These are phyloP conservation scores for Vanilla planifolia DNA, from an alignment of 106 monocot species.

Conservation along the genomic window DNA sequence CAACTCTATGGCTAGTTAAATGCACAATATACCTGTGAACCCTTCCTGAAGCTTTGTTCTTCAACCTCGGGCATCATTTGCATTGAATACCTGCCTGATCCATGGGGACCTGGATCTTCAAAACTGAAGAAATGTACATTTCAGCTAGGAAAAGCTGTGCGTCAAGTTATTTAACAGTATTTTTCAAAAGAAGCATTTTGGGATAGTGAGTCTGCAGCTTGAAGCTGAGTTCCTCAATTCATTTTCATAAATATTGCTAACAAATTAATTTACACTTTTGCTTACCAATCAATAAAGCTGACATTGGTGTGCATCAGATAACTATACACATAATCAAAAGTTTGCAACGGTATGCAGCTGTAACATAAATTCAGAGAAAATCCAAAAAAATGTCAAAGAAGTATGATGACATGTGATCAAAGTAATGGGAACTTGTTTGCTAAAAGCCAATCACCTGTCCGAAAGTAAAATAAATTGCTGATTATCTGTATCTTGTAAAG, in stretches of 20 bases:
- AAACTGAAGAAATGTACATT: slow-evolving; percentile 33
- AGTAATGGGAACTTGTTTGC: neutral
- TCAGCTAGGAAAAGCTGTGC: slow-evolving; percentile 2
- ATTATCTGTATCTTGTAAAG: slow-evolving; percentile 59
- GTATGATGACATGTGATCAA: neutral
- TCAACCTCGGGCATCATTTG: slow-evolving; percentile 73
- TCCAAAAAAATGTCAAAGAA: neutral
- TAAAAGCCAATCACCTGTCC: slow-evolving; percentile 42
- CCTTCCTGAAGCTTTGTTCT: slow-evolving; percentile 55
- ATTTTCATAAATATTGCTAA: neutral
- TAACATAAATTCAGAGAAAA: slow-evolving; percentile 6
- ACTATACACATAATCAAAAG: slow-evolving; percentile 61
- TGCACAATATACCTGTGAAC: slow-evolving; percentile 44
- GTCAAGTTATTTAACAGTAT: too few relatives aligned
- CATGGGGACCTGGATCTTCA: slow-evolving; percentile 73
- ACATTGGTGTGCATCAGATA: slow-evolving; percentile 68
- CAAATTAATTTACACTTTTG: slow-evolving; percentile 3
- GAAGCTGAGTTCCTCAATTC: neutral
- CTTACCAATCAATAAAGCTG: slow-evolving; percentile 80
- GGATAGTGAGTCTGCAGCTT: neutral
- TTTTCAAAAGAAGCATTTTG: neutral
- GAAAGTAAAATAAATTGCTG: slow-evolving; percentile 80
- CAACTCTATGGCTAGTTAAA: too few relatives aligned
- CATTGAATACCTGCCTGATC: slow-evolving; percentile 57
- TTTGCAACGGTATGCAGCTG: slow-evolving; percentile 67